These are phyloP conservation scores for Penicillium hesseltinei DNA, from an alignment of 2,329 filamentous ascomycete species.

Conservation along the genomic window DNA sequence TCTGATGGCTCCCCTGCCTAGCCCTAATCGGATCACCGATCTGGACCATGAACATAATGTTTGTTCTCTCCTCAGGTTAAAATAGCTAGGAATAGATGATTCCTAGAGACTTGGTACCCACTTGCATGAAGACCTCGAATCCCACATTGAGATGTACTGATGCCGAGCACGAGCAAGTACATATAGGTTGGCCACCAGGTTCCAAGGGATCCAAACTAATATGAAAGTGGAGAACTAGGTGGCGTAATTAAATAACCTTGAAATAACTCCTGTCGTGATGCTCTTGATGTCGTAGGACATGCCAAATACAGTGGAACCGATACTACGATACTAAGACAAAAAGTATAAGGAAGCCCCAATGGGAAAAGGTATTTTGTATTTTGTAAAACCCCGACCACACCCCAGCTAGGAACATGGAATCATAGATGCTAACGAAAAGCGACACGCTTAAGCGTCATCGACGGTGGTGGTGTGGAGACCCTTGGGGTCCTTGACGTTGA, in stretches of 20 bases:
- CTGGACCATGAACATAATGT: too few species aligned
- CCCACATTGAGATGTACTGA: too few species aligned
- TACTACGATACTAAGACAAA: neutral
- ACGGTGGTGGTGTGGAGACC: constrained; percentile 91
- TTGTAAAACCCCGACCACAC: constrained; percentile 27
- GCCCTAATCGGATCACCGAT: too few species aligned
- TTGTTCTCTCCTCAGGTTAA: too few species aligned
- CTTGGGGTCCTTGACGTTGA: constrained; percentile 99
- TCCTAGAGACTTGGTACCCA: too few species aligned
- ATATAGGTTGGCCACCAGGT: too few species aligned
- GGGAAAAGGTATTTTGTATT: constrained; percentile 28
- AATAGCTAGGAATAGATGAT: too few species aligned
- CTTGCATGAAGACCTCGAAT: too few species aligned
- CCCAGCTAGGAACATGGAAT: constrained; percentile 27
- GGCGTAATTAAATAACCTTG: neutral
- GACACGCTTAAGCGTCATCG: constrained; percentile 56
- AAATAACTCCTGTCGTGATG: too few species aligned
- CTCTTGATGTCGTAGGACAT: neutral
- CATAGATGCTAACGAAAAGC: constrained; percentile 23
- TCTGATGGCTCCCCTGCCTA: too few species aligned
- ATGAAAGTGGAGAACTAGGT: neutral
- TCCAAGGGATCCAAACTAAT: too few species aligned
- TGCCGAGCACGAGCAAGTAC: too few species aligned
- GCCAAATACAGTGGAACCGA: neutral
- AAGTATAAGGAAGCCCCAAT: constrained; percentile 8